Percentiles rank a stretch among this genome's conserved stretches.
These are phyloP conservation scores for Plectosphaerella plurivora DNA, from an alignment of 2,329 filamentous ascomycete species.

Conservation along the genomic window DNA sequence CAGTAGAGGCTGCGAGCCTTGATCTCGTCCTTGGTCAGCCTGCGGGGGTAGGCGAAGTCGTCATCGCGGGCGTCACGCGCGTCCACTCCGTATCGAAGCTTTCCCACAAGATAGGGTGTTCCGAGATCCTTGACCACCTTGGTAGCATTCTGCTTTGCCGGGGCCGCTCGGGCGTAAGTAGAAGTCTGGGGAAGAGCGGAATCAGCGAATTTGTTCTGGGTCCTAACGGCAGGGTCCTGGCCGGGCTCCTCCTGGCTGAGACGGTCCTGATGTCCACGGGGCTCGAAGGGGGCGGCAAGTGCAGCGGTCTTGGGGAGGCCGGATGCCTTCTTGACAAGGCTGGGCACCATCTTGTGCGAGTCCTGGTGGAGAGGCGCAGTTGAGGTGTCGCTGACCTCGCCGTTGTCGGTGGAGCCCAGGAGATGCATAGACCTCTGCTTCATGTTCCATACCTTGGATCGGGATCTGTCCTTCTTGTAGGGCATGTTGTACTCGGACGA, in stretches of 20 bases:
- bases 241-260: neutral
- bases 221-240: neutral
- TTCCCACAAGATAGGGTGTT: constrained; percentile 52
- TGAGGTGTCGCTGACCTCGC: neutral
- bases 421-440: neutral
- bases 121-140: constrained; percentile 3
- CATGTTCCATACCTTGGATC: neutral
- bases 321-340: constrained; percentile 25
- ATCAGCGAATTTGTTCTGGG: neutral
- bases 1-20: constrained; percentile 57
- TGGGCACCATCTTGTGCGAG: constrained; percentile 3
- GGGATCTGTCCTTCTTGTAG: neutral
- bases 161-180: too few relatives aligned
- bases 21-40: constrained; percentile 55
- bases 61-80: constrained; percentile 33
- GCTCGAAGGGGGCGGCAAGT: constrained; percentile 44
- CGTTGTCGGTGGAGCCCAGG: neutral
- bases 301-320: constrained; percentile 41
- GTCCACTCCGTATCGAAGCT: constrained; percentile 38
- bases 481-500: neutral
- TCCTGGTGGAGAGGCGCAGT: neutral
- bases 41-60: constrained; percentile 51
- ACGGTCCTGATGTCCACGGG: constrained; percentile 20
- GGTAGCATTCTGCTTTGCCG: too few relatives aligned
- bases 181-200: too few relatives aligned